A percentile compares a stretch with the other conserved stretches of the same genome.
phyloP scores from a whole-genome alignment of 2,329 filamentous ascomycete genomes.

The Trichoderma atrobrunneum region DNA sequence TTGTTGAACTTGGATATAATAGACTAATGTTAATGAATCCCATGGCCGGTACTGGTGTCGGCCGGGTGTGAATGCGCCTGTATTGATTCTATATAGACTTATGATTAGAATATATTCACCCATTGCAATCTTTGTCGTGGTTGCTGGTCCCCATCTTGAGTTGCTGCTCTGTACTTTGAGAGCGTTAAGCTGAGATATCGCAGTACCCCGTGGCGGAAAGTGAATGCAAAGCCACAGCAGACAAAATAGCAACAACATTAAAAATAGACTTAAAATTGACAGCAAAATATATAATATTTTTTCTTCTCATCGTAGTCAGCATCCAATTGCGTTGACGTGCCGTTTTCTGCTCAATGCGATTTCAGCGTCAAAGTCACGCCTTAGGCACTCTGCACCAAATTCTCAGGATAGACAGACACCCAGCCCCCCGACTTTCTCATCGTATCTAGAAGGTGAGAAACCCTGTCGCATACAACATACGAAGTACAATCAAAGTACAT shows the following conservation, averaged over 20 bases:
- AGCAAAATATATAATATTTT: no score
- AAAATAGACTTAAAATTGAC: neutral
- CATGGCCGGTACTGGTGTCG: slow-evolving; percentile 5
- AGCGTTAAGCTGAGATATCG: neutral
- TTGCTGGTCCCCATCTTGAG: no score
- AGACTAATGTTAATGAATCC: slow-evolving; percentile 17
- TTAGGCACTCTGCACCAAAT: slow-evolving; percentile 29
- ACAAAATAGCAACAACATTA: no score
- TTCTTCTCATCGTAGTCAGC: no score
- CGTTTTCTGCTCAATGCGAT: neutral
- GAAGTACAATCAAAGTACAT: neutral
- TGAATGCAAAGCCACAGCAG: neutral
- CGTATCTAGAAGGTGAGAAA: slow-evolving; percentile 2
- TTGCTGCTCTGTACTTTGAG: neutral
- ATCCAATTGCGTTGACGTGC: neutral
- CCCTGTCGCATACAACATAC: neutral
- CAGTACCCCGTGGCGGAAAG: neutral
- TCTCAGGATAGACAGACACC: slow-evolving; percentile 18
- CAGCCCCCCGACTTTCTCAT: slow-evolving; percentile 28
- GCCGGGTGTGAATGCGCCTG: neutral
- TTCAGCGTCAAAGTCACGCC: slow-evolving; percentile 19
- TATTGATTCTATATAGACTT: neutral
- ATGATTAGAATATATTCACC: neutral
- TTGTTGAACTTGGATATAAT: neutral
- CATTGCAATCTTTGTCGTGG: neutral